These are phyloP conservation scores for Cystobasidium tubakii DNA, from an alignment of 768 basidiomycete genomes.

Conservation along the genomic window DNA sequence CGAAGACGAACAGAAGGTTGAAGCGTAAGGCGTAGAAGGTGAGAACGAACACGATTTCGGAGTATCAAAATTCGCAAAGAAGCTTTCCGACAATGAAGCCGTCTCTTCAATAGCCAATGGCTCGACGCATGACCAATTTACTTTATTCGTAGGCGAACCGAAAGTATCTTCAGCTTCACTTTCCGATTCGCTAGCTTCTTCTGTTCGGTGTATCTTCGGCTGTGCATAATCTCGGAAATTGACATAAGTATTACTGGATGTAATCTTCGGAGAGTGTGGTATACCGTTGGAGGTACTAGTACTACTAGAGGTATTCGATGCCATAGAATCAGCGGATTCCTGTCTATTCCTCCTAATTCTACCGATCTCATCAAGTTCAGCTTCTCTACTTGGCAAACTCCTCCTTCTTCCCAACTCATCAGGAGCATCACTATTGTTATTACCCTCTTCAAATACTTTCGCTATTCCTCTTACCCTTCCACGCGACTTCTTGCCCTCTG, in stretches of 20 bases:
- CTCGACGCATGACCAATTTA: conserved; percentile 1
- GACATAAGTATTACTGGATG: neutral
- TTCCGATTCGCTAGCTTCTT: neutral
- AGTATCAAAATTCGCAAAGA: neutral
- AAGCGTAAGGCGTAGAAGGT: neutral
- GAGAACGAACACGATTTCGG: neutral
- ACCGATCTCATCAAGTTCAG: conserved; percentile 20
- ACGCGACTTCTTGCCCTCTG: conserved; percentile 5
- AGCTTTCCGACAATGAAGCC: neutral
- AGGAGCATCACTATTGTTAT: neutral
- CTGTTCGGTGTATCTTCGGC: neutral
- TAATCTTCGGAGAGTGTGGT: neutral
- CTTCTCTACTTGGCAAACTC: neutral
- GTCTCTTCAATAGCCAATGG: conserved; percentile 14
- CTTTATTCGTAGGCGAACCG: neutral
- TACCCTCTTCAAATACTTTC: conserved; percentile 38
- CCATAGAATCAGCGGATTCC: neutral
- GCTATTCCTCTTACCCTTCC: conserved; percentile 41
- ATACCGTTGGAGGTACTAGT: neutral
- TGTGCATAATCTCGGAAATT: neutral
- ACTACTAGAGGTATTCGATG: neutral
- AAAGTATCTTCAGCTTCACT: neutral
- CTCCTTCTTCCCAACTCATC: neutral
- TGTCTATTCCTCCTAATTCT: conserved; percentile 17
- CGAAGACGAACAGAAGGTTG: neutral